phyloP scores from a whole-genome alignment of 1,284 basidiomycete genomes.

The Trichosporon ovoides region DNA sequence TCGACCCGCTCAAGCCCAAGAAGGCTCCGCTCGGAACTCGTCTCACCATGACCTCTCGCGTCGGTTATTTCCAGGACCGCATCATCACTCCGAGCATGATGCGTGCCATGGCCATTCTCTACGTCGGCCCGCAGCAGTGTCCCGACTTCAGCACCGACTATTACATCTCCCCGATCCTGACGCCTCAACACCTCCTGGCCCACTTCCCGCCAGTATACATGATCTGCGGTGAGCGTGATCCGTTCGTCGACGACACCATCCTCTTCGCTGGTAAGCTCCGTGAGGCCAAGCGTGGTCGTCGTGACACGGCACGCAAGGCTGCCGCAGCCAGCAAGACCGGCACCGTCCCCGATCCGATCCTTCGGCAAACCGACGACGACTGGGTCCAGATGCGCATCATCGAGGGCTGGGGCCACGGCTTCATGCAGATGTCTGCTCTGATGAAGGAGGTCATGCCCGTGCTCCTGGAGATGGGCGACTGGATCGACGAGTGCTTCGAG shows the following conservation, averaged over 20 bases:
- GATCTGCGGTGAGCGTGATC: conserved; percentile 92
- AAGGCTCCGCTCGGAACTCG: conserved; percentile 66
- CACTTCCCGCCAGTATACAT: conserved; percentile 89
- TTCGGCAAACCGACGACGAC: conserved; percentile 75
- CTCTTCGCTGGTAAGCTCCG: conserved; percentile 89
- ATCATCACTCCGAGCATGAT: conserved; percentile 91
- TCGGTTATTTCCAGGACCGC: conserved; percentile 88
- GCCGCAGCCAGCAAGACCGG: conserved; percentile 26
- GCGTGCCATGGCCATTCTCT: conserved; percentile 96
- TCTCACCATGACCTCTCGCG: conserved; percentile 91
- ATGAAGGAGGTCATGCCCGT: conserved; percentile 70
- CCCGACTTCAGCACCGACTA: conserved; percentile 94
- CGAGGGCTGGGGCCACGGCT: conserved; percentile 87
- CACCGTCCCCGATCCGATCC: conserved; percentile 48
- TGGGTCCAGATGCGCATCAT: conserved; percentile 92
- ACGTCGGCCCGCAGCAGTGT: conserved; percentile 84
- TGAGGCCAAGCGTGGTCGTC: conserved; percentile 80
- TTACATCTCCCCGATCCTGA: conserved; percentile 86
- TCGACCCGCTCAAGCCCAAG: conserved; percentile 31
- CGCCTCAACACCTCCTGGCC: conserved; percentile 74
- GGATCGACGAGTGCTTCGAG: conserved; percentile 78
- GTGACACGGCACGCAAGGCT: conserved; percentile 54
- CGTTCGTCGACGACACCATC: conserved; percentile 89
- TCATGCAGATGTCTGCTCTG: conserved; percentile 85
- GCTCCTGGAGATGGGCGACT: conserved; percentile 83